These are phyloP conservation scores for Ceratocystis smalleyi DNA, from an alignment of 2,329 filamentous ascomycete genomes.

Conservation along the genomic window DNA sequence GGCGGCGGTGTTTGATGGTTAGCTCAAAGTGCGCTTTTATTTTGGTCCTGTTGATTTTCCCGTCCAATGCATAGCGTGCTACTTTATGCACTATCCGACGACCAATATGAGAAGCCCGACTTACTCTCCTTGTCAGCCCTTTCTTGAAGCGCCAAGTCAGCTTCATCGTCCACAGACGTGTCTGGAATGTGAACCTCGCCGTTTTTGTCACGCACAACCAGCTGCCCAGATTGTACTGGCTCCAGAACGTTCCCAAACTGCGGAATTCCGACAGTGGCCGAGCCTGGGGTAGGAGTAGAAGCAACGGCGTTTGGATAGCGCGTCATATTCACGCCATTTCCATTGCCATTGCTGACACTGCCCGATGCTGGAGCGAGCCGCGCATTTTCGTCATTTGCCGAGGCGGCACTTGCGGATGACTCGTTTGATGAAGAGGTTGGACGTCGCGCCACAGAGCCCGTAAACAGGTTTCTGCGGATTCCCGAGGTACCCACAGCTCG, in stretches of 20 bases:
- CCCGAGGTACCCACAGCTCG: conserved; percentile 10
- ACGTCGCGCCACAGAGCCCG: conserved; percentile 8
- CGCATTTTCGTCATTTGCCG: conserved; percentile 2
- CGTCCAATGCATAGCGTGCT: background rate
- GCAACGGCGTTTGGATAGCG: background rate
- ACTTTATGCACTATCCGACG: background rate
- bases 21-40: background rate
- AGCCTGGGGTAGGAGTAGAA: background rate
- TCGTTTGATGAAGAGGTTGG: conserved; percentile 11
- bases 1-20: background rate
- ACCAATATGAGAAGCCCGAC: conserved; percentile 18
- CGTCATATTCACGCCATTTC: background rate
- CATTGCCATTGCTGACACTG: background rate
- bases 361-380: background rate
- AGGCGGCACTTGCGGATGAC: conserved; percentile 6
- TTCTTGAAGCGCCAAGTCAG: conserved; percentile 40
- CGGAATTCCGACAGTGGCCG: background rate
- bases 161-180: conserved; percentile 32
- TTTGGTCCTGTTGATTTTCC: conserved; percentile 20
- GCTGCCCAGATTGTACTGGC: conserved; percentile 28
- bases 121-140: conserved; percentile 40
- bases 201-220: conserved; percentile 47
- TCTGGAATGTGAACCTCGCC: conserved; percentile 41
- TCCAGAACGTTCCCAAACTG: conserved; percentile 9
- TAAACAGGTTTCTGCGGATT: conserved; percentile 14